phyloP scores from a whole-genome alignment of 306 rosid species.

The Lupinus albus region DNA sequence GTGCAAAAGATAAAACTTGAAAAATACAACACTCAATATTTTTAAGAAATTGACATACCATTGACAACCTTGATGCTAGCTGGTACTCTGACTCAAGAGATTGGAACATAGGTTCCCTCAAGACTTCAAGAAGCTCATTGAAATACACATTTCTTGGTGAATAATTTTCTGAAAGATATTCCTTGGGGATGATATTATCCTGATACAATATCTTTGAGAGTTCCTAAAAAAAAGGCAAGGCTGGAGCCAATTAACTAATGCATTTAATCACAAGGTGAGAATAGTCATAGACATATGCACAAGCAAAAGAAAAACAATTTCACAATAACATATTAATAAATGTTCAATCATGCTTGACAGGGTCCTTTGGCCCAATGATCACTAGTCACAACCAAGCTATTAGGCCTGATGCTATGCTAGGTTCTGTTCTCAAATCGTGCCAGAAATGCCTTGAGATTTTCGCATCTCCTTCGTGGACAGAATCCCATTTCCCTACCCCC shows the following conservation, averaged over 20 bases:
- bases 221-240: constrained; percentile 49
- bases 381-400: constrained; percentile 32
- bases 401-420: constrained; percentile 19
- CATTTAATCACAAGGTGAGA: constrained; percentile 24
- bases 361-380: neutral
- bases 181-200: constrained; percentile 43
- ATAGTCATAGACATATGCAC: constrained; percentile 32
- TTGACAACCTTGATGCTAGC: constrained; percentile 57
- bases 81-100: constrained; percentile 69
- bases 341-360: constrained; percentile 11
- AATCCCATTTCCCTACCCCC: too few relatives aligned
- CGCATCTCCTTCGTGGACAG: too few relatives aligned
- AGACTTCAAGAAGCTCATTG: constrained; percentile 55
- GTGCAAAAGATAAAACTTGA: constrained; percentile 35
- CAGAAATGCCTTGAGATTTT: neutral
- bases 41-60: constrained; percentile 57
- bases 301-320: constrained; percentile 36
- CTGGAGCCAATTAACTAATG: neutral
- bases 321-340: constrained; percentile 23
- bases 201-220: constrained; percentile 46
- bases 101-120: constrained; percentile 68
- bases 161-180: constrained; percentile 55
- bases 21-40: constrained; percentile 21
- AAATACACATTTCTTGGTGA: constrained; percentile 48
- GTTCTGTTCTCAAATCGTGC: constrained; percentile 28